Base-by-base conservation (phyloP, 1,284 basidiomycete species). In the Thecaphora thlaspeos region DNA sequence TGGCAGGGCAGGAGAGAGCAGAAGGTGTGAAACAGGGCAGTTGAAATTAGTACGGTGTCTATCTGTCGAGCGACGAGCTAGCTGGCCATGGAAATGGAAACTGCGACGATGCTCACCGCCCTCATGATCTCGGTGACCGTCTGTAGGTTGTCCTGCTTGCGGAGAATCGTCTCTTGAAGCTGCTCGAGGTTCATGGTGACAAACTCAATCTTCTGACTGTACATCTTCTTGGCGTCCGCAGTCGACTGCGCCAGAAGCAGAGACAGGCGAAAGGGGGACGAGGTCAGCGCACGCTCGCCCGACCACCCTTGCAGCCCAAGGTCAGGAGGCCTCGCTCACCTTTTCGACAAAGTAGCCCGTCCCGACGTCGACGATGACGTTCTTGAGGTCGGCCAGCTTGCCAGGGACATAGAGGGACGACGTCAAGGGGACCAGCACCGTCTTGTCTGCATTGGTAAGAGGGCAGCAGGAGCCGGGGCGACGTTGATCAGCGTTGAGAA, bases 271-370 rank as follows among this genome's bases (percentile, higher is more conserved):
- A 50, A 28, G 18, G 17, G 10, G 22, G n/a, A n/a, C n/a, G n/a
- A n/a, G n/a, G n/a, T n/a, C n/a, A n/a, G n/a, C n/a, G n/a, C n/a
- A n/a, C n/a, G n/a, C n/a, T n/a, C n/a, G n/a, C n/a, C n/a, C n/a
- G n/a, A n/a, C n/a, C n/a, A n/a, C n/a, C n/a, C n/a, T n/a, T n/a
- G n/a, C 10, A 12, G n/a, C 5, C 21, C 17, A 22, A 28, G 18
- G 37, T 37, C 9, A 19, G 2, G 32, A 42, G 26, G 24, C 15
- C n/a, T 30, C 32, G 50, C 82, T 55, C 50, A 91, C 92, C 84
- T 96, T 97, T 79, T 90, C 87, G 18, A 98, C 88, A 73, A 88
- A 97, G 80, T 96, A 98, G 0, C 94, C 94, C 0, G 94, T 97
- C 2, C 94, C 94, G 28, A 98, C 84, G 77, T 98, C 94, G 18